These are phyloP conservation scores for Xylaria sp. DNA, from an alignment of 2,329 filamentous ascomycete species.

Conservation along the genomic window DNA sequence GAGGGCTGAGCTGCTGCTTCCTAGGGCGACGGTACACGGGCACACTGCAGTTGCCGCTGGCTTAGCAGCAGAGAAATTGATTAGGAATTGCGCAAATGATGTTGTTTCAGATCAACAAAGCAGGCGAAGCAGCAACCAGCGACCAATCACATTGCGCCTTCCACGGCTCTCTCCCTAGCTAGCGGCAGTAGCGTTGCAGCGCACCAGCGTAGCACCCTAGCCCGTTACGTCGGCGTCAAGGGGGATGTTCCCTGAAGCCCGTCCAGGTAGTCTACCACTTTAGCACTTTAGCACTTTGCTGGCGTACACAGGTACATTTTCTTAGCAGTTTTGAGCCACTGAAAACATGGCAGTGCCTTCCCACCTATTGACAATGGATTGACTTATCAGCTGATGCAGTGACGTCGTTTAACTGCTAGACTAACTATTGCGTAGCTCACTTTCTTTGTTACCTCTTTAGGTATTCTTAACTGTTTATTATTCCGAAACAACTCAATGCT, in stretches of 20 bases:
- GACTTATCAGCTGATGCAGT: conserved; percentile 13
- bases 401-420: conserved; percentile 24
- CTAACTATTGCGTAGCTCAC: background rate
- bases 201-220: background rate
- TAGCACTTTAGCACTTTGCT: background rate
- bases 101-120: conserved; percentile 42
- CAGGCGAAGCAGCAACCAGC: conserved; percentile 36
- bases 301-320: background rate
- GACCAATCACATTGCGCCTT: conserved; percentile 30
- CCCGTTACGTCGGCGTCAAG: conserved; percentile 5
- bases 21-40: background rate
- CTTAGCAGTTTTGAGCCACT: background rate
- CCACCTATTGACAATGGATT: conserved; percentile 15
- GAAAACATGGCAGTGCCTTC: conserved; percentile 13
- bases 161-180: conserved; percentile 2
- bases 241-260: background rate
- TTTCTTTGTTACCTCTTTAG: background rate
- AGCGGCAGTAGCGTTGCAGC: conserved; percentile 17
- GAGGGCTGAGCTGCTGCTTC: background rate
- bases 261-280: conserved; percentile 9
- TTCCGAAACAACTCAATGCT: background rate
- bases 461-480: background rate
- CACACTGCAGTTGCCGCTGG: conserved; percentile 1
- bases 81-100: conserved; percentile 36
- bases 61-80: conserved; percentile 16